A percentile compares a stretch with the other conserved stretches of the same genome.
Conservation (phyloP, 495 filamentous ascomycete genomes). For the Penicillium ochrochloron region DNA sequence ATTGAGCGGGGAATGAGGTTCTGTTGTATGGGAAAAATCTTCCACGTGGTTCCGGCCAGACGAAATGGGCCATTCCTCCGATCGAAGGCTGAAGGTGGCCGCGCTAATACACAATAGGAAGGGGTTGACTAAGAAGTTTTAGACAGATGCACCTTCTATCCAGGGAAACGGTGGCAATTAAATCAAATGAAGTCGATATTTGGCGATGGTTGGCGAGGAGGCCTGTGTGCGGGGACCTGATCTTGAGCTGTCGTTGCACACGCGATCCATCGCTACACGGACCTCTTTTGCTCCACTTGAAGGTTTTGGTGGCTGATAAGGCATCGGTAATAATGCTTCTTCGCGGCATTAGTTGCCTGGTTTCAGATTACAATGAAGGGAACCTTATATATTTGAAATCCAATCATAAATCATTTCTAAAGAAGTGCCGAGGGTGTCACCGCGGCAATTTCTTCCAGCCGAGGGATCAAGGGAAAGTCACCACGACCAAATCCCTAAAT, state of each 20-base stretch:
- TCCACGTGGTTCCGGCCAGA: conserved; percentile 8
- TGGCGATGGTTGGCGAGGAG: conserved; percentile 10
- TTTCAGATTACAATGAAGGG: neutral
- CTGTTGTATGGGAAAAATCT: neutral
- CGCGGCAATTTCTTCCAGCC: neutral
- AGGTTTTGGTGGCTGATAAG: neutral
- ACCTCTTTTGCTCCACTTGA: neutral
- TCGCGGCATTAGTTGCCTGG: conserved; percentile 1
- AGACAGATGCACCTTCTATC: neutral
- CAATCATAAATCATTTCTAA: neutral
- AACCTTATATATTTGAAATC: neutral
- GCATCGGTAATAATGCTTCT: neutral
- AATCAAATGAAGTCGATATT: neutral
- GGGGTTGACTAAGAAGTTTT: conserved; percentile 5
- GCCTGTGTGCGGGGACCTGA: neutral
- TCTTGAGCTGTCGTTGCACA: conserved; percentile 6
- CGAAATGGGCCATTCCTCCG: conserved; percentile 16
- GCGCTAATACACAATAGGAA: neutral
- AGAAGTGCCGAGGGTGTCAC: neutral
- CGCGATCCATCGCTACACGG: conserved; percentile 2
- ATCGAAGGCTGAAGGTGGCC: neutral
- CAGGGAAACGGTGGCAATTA: neutral
- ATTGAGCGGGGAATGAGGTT: neutral
- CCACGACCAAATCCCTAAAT: neutral
- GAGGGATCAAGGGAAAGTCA: neutral